phyloP scores from a whole-genome alignment of 2,329 filamentous ascomycete genomes.

The Trichoderma harzianum region DNA sequence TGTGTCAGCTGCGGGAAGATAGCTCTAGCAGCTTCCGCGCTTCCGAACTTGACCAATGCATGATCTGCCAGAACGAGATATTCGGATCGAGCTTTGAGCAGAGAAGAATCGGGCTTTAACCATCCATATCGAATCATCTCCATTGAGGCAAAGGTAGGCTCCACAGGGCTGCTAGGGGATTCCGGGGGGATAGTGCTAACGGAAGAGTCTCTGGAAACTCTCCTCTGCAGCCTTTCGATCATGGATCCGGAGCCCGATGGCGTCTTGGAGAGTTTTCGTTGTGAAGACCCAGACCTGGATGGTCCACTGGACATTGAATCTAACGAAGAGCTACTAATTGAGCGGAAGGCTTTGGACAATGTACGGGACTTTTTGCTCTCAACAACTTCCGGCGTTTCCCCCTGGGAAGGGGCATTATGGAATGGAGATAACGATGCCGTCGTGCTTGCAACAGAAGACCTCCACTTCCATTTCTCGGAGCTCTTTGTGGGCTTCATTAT shows the following conservation, averaged over 20 bases:
- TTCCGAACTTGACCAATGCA: constrained; percentile 50
- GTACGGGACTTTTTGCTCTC: constrained; percentile 36
- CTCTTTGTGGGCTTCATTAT: constrained; percentile 26
- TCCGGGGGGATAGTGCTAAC: constrained; percentile 32
- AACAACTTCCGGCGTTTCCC: constrained; percentile 24
- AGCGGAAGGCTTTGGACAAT: constrained; percentile 38
- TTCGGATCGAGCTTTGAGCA: constrained; percentile 47
- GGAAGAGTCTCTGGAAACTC: constrained; percentile 38
- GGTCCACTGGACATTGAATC: constrained; percentile 36
- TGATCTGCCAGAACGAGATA: constrained; percentile 52
- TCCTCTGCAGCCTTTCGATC: constrained; percentile 41
- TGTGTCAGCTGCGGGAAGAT: constrained; percentile 46
- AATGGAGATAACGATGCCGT: constrained; percentile 24
- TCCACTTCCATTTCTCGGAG: constrained; percentile 36
- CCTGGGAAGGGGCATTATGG: constrained; percentile 22
- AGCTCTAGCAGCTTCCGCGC: constrained; percentile 43
- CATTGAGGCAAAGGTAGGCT: constrained; percentile 36
- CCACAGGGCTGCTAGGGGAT: constrained; percentile 27
- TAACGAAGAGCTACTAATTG: constrained; percentile 40
- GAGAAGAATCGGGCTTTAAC: constrained; percentile 48
- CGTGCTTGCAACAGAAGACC: constrained; percentile 31
- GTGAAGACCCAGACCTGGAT: constrained; percentile 32
- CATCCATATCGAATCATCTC: constrained; percentile 44
- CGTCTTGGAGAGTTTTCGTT: constrained; percentile 37
- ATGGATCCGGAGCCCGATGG: constrained; percentile 40